Percentiles rank a stretch among this genome's conserved stretches.
Evolutionary conservation across 75 land plant species (phyloP).

Genomic region (Selaginella moellendorffii): DNA sequence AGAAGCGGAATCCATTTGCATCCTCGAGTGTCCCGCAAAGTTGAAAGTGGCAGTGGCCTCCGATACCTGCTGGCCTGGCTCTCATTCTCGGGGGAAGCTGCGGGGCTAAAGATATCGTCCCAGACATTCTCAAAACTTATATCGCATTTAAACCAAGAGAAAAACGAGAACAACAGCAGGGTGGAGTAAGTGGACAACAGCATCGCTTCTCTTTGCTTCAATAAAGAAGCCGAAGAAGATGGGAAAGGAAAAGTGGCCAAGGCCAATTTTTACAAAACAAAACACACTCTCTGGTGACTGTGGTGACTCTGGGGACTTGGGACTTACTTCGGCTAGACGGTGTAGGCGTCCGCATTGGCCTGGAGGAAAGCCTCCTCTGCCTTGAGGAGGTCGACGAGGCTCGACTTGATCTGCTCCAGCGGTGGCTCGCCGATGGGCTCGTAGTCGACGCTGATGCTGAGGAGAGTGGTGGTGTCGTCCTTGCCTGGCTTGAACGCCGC

Average conservation of each 20-base stretch:
- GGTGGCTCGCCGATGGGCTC: not conserved
- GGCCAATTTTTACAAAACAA: too few relatives aligned
- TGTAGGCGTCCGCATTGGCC: not conserved
- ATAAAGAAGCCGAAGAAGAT: too few relatives aligned
- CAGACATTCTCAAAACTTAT: not conserved
- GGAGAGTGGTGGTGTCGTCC: not conserved
- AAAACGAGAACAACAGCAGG: too few relatives aligned
- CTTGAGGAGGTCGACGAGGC: not conserved
- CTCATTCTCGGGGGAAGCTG: slow-evolving; percentile 56
- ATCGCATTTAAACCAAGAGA: too few relatives aligned
- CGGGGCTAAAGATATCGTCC: slow-evolving; percentile 25
- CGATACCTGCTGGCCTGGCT: slow-evolving; percentile 56
- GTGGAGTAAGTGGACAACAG: too few relatives aligned
- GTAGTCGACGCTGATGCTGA: not conserved
- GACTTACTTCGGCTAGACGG: too few relatives aligned
- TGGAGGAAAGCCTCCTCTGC: not conserved
- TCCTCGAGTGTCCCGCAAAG: not conserved
- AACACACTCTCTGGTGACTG: too few relatives aligned
- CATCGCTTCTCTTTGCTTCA: too few relatives aligned
- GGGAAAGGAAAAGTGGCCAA: too few relatives aligned
- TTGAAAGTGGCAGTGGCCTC: not conserved
- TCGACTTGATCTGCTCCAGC: not conserved
- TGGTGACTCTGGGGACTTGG: too few relatives aligned
- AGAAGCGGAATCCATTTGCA: not conserved
- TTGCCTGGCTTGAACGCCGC: not conserved